Conservation (phyloP, 2,329 filamentous ascomycete species). For the Botrytis sinoallii region DNA sequence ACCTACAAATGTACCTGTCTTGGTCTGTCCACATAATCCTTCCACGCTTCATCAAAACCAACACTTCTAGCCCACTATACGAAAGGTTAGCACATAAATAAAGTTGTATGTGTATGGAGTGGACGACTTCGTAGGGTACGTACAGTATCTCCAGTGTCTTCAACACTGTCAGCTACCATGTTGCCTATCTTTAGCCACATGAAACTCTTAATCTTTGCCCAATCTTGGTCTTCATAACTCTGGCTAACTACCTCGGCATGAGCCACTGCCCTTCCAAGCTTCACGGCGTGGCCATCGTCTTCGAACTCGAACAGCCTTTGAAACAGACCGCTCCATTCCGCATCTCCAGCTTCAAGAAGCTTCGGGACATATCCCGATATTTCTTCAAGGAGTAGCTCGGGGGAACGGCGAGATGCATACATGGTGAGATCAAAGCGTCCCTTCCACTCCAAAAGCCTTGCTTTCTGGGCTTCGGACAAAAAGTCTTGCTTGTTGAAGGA, state of each 20-base stretch:
- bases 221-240: slow-evolving; percentile 46
- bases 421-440: slow-evolving; percentile 69
- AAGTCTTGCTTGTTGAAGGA: slow-evolving; percentile 59
- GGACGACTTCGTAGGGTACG: background rate
- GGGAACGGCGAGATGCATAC: slow-evolving; percentile 67
- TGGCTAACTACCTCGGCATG: slow-evolving; percentile 55
- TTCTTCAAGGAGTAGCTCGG: slow-evolving; percentile 56
- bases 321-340: slow-evolving; percentile 42
- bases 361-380: slow-evolving; percentile 58
- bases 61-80: slow-evolving; percentile 57
- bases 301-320: slow-evolving; percentile 46
- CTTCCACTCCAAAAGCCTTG: slow-evolving; percentile 77
- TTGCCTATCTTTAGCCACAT: slow-evolving; percentile 60
- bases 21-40: slow-evolving; percentile 37
- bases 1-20: slow-evolving; percentile 25
- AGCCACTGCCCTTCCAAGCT: slow-evolving; percentile 68
- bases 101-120: no score
- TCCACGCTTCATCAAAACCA: slow-evolving; percentile 67
- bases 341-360: slow-evolving; percentile 29
- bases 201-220: slow-evolving; percentile 52
- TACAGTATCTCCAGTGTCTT: slow-evolving; percentile 42
- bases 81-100: background rate
- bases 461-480: slow-evolving; percentile 59
- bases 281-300: slow-evolving; percentile 82
- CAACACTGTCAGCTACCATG: slow-evolving; percentile 61